Conservation (phyloP, 768 basidiomycete species). For the Boletus bicolor region DNA sequence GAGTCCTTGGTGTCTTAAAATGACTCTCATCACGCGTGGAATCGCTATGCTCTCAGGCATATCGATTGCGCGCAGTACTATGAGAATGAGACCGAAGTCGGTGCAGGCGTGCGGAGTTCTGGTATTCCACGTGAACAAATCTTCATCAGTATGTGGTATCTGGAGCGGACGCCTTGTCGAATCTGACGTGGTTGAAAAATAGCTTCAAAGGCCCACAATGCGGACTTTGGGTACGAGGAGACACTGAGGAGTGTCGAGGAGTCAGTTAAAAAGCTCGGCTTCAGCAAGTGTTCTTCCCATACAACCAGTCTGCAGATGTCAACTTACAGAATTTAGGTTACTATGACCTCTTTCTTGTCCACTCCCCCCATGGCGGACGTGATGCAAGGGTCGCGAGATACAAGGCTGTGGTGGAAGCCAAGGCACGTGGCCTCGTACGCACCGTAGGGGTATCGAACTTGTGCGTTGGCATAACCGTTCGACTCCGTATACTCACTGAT, state of each 20-base stretch:
- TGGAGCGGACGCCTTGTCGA: neutral
- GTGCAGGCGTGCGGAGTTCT: conserved; percentile 22
- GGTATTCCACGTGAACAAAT: conserved; percentile 26
- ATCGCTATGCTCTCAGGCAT: conserved; percentile 16
- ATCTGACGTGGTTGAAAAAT: neutral
- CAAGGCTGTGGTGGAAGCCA: conserved; percentile 36
- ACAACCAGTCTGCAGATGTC: neutral
- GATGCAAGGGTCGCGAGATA: conserved; percentile 39
- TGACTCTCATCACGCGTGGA: neutral
- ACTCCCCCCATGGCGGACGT: conserved; percentile 40
- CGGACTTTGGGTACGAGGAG: conserved; percentile 14
- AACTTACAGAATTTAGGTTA: conserved; percentile 31
- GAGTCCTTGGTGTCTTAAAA: neutral
- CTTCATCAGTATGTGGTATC: conserved; percentile 27
- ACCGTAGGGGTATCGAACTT: conserved; percentile 48
- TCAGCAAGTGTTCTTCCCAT: conserved; percentile 6
- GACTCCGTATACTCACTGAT: neutral
- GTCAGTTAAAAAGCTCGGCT: conserved; percentile 25
- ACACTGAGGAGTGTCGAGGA: conserved; percentile 15
- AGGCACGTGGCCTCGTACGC: conserved; percentile 36
- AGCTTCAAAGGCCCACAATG: conserved; percentile 23
- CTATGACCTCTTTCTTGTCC: conserved; percentile 47
- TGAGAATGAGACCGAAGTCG: conserved; percentile 27
- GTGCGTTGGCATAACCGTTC: conserved; percentile 24
- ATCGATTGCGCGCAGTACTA: conserved; percentile 27